Conservation (phyloP, 495 filamentous ascomycete species). For the Cercophora scortea region DNA sequence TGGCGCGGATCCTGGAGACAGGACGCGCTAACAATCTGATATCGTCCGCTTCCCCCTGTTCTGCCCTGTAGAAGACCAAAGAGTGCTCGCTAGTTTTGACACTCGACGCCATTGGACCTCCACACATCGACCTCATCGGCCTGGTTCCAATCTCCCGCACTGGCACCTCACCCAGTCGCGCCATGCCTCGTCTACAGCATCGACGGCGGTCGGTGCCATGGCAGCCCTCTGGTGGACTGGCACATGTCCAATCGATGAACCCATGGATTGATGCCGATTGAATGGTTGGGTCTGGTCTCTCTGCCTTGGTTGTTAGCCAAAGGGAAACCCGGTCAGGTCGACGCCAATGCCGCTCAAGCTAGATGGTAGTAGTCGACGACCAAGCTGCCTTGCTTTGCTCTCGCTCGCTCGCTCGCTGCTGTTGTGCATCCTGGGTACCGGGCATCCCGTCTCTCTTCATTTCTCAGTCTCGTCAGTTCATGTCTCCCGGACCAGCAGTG, state of each 20-base stretch:
- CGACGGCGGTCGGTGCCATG: background rate
- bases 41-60: background rate
- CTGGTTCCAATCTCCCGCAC: background rate
- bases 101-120: conserved; percentile 1
- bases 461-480: conserved; percentile 1
- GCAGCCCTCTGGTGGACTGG: background rate
- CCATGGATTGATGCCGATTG: too few species aligned
- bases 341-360: background rate
- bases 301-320: too few species aligned
- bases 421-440: background rate
- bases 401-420: background rate
- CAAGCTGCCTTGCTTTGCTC: background rate
- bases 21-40: background rate
- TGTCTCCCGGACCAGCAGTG: background rate
- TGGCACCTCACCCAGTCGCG: background rate
- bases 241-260: background rate
- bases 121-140: background rate
- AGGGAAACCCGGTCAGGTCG: too few species aligned
- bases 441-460: background rate
- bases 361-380: background rate
- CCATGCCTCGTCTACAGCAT: background rate
- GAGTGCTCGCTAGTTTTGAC: background rate
- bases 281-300: too few species aligned
- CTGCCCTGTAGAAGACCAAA: background rate
- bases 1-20: background rate